Conservation (phyloP, 2,329 filamentous ascomycete species). For the Hypomyces perniciosus region DNA sequence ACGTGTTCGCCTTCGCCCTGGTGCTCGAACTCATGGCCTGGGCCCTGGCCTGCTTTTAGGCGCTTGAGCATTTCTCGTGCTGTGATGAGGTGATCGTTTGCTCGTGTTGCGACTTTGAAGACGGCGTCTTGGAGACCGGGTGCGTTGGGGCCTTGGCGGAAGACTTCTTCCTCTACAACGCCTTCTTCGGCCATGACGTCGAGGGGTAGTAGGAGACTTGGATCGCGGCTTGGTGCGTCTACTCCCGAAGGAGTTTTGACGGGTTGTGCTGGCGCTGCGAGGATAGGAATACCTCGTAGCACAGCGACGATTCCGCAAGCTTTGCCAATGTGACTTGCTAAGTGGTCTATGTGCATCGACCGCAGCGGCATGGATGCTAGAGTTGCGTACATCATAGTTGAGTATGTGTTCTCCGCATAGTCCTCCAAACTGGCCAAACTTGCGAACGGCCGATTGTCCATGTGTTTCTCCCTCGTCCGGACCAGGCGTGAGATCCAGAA, state of each 20-base stretch:
- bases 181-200: constrained; percentile 81
- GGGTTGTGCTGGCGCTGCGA: constrained; percentile 65
- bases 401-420: constrained; percentile 93
- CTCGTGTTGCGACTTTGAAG: constrained; percentile 85
- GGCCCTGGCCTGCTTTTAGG: constrained; percentile 63
- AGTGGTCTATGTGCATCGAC: constrained; percentile 81
- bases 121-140: constrained; percentile 80
- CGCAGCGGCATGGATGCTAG: constrained; percentile 72
- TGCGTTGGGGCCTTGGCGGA: constrained; percentile 71
- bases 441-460: constrained; percentile 77
- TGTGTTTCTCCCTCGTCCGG: constrained; percentile 71
- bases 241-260: constrained; percentile 37
- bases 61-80: constrained; percentile 86
- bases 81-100: constrained; percentile 93
- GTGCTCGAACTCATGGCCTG: constrained; percentile 87
- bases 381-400: constrained; percentile 83
- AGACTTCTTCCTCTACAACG: constrained; percentile 83
- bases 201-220: constrained; percentile 69
- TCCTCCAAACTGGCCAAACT: constrained; percentile 69
- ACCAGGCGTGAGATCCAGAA: constrained; percentile 75
- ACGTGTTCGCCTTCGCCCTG: constrained; percentile 65
- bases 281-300: constrained; percentile 76
- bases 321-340: constrained; percentile 93
- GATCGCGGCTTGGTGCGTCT: constrained; percentile 34
- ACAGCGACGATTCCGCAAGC: constrained; percentile 82